Evolutionary conservation across 129 eudicot genomes (phyloP), one percentile per base, ranked within the genome.

Genomic region (Flaveria linearis): DNA sequence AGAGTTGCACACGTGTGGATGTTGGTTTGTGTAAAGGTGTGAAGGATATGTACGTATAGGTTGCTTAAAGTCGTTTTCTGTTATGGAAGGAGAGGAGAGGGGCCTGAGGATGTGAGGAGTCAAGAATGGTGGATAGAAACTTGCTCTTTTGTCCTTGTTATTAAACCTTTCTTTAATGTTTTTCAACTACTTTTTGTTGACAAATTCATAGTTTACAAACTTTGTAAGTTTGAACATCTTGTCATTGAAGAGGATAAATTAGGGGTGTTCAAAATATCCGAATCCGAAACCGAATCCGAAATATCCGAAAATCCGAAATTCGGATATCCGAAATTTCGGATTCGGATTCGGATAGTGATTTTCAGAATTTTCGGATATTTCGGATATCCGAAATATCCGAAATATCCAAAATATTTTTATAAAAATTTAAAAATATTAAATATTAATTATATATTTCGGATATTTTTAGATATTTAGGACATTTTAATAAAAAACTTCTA

Each of bases 1-100:
- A 5, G 41, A 36, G 41, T 36, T 36, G 4, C 76, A 71, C 80
- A 75, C 79, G 73, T 66, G 73, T 76, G 80, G 23, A 16, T 65
- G 71, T 46, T 20, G 33, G 50, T 75, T 56, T 22, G 71, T 61
- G 78, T 75, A 67, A 52, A 41, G 60, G 61, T 56, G 81, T 77
- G 75, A 42, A 57, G 78, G 78, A 22, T 74, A 70, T 65, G 71
- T 62, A 84, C 43, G 71, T 45, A 85, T 49, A 80, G 79, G 84
- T 84, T 81, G 87, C 84, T 86, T 80, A 87, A 78, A 77, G 93
- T 86, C 93, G 85, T 86, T 86, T 84, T 86, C 90, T 83, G 86
- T 79, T 83, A 63, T 66, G 86, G 60, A 83, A 66, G 72, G 64
- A 53, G 75, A 57, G 64, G 74, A 41, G 71, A 57, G 56, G 22